Evolutionary conservation across 1,139 yeast genomes (phyloP).

Genomic region (Suhomyces anneliseae): DNA sequence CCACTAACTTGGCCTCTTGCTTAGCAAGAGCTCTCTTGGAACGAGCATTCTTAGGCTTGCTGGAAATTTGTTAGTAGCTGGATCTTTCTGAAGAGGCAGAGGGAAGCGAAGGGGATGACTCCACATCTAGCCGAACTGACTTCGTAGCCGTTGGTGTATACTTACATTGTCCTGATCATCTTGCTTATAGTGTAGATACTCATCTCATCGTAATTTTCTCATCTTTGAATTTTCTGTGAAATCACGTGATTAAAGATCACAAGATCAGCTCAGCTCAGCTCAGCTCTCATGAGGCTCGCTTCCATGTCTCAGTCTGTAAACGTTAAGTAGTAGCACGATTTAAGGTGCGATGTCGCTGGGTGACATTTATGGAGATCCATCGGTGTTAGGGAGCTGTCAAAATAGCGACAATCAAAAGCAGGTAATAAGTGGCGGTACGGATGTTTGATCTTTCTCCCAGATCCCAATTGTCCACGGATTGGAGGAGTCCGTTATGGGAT

Average conservation of each 20-base stretch:
- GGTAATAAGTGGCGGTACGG: too few species aligned
- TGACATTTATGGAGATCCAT: too few species aligned
- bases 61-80: constrained; percentile 11
- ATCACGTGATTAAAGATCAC: constrained; percentile 5
- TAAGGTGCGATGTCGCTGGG: too few species aligned
- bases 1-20: constrained; percentile 84
- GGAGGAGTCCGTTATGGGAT: too few species aligned
- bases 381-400: too few species aligned
- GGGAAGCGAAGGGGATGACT: background rate
- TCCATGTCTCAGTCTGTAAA: too few species aligned
- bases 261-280: background rate
- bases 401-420: too few species aligned
- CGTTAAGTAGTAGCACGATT: too few species aligned
- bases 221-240: background rate
- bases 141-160: constrained; percentile 4
- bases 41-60: constrained; percentile 88
- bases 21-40: constrained; percentile 92
- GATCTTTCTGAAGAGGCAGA: background rate
- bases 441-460: too few species aligned
- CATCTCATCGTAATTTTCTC: constrained; percentile 7
- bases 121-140: too few species aligned
- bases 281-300: too few species aligned
- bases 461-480: too few species aligned
- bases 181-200: constrained; percentile 1
- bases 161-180: constrained; percentile 70